phyloP scores from a whole-genome alignment of 2,329 filamentous ascomycete genomes.

The Arthrobotrys sinensis region DNA sequence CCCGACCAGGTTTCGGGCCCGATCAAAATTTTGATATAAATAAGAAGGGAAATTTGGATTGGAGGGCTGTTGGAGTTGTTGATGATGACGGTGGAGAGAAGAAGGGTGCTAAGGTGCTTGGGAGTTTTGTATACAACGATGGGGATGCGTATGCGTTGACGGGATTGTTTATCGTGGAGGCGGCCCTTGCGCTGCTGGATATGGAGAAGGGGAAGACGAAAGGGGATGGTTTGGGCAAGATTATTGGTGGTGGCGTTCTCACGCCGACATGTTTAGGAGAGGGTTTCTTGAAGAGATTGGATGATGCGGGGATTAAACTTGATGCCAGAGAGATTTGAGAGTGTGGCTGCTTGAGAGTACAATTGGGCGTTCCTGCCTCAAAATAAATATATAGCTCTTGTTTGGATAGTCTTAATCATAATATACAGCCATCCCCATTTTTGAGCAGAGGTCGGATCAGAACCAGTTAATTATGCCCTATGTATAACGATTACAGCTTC shows the following conservation, averaged over 20 bases:
- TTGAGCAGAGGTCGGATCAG: too few species aligned
- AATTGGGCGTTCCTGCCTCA: too few species aligned
- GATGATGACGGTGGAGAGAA: slow-evolving; percentile 38
- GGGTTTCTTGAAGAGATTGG: slow-evolving; percentile 69
- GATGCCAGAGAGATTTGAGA: slow-evolving; percentile 63
- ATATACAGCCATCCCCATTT: too few species aligned
- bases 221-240: slow-evolving; percentile 67
- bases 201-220: slow-evolving; percentile 27
- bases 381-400: too few species aligned
- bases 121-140: slow-evolving; percentile 61
- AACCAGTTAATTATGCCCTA: too few species aligned
- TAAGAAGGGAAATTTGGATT: slow-evolving; percentile 47
- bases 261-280: slow-evolving; percentile 71
- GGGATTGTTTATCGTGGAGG: slow-evolving; percentile 61
- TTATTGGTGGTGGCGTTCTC: slow-evolving; percentile 69
- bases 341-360: neutral
- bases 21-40: slow-evolving; percentile 57
- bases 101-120: slow-evolving; percentile 61
- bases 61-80: slow-evolving; percentile 47
- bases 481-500: slow-evolving; percentile 61
- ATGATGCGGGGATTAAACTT: slow-evolving; percentile 68
- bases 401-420: too few species aligned
- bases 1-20: slow-evolving; percentile 62
- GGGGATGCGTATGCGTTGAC: slow-evolving; percentile 63
- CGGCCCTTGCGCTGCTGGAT: slow-evolving; percentile 61